phyloP scores from a whole-genome alignment of 495 filamentous ascomycete species.

The Xylaria scruposa region DNA sequence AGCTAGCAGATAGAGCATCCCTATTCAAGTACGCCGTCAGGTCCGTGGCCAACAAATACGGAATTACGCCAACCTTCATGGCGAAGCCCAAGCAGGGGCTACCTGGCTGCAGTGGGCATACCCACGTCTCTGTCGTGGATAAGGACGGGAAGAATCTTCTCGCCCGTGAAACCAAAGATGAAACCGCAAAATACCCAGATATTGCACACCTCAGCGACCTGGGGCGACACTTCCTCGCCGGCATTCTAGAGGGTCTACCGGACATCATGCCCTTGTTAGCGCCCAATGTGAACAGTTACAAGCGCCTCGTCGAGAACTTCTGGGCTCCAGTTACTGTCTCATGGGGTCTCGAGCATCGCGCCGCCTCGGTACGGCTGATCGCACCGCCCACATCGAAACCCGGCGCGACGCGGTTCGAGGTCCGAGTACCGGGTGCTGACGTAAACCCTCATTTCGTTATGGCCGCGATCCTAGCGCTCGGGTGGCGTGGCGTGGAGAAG shows the following conservation, averaged over 20 bases:
- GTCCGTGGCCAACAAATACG: conserved; percentile 80
- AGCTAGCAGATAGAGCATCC: conserved; percentile 89
- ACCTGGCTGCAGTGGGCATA: conserved; percentile 93
- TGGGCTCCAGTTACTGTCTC: conserved; percentile 98
- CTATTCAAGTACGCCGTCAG: conserved; percentile 97
- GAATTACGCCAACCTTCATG: conserved; percentile 98
- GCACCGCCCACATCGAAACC: conserved; percentile 81
- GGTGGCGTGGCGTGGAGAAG: conserved; percentile 89
- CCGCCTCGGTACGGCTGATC: conserved; percentile 88
- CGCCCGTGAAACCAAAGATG: conserved; percentile 71
- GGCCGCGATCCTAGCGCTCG: conserved; percentile 80
- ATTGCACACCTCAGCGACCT: conserved; percentile 81
- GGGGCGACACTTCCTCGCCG: conserved; percentile 92
- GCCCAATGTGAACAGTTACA: conserved; percentile 96
- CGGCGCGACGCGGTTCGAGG: conserved; percentile 88
- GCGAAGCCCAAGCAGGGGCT: conserved; percentile 92
- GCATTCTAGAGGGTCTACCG: conserved; percentile 84
- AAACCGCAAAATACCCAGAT: conserved; percentile 72
- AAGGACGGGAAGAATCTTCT: conserved; percentile 79
- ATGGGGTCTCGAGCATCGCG: conserved; percentile 95
- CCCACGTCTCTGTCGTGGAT: conserved; percentile 86
- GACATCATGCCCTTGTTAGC: conserved; percentile 96
- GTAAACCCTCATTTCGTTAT: conserved; percentile 90
- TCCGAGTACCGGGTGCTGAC: conserved; percentile 90
- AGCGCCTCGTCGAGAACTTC: conserved; percentile 96